Evolutionary conservation across 345 rosid genomes (phyloP), one percentile per base, ranked within the genome.

Genomic region (Lagerstroemia speciosa): DNA sequence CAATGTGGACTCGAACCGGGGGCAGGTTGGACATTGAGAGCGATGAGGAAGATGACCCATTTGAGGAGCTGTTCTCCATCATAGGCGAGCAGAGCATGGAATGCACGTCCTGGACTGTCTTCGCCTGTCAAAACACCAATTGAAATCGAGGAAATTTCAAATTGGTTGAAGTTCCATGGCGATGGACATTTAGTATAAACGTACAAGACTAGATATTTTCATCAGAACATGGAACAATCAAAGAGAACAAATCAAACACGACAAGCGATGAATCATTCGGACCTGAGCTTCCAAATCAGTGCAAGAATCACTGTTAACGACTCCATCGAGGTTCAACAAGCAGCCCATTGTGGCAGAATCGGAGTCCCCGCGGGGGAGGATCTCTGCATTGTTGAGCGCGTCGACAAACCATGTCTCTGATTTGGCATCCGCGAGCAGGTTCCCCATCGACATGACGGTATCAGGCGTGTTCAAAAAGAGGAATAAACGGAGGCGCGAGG

Each of bases 361-460:
- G 0, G 94, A 89, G 33, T 76, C 53, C 38, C 88, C 86, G 20
- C 90, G 79, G 34, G 92, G 93, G 50, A 92, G 77, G 60, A 90
- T 67, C 9, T 84, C 81, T 0, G 92, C 76, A 24, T 84, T 86
- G 70, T 93, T 93, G 67, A 90, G 83, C n/a, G 91, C 95, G 71
- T 92, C 95, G 3, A 90, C 87, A 63, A 92, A 88, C 98, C 95
- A 92, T 0, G 89, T 83, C 58, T 92, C 91, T 1, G 89, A 88
- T 75, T 90, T 90, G 17, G 90, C 75, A 58, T 83, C 89, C 40
- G 78, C 84, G 8, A 92, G 83, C 24, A 92, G 78, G 12, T 85
- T 75, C 17, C 91, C 96, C 91, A 92, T 86, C 0, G 95, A 84
- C 20, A 91, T 83, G 30, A 83, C 79, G 31, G 93, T 88, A 67